A percentile compares a stretch with the other conserved stretches of the same genome.
phyloP scores from a whole-genome alignment of 2,329 filamentous ascomycete genomes.

The Cladorrhinum sp. region DNA sequence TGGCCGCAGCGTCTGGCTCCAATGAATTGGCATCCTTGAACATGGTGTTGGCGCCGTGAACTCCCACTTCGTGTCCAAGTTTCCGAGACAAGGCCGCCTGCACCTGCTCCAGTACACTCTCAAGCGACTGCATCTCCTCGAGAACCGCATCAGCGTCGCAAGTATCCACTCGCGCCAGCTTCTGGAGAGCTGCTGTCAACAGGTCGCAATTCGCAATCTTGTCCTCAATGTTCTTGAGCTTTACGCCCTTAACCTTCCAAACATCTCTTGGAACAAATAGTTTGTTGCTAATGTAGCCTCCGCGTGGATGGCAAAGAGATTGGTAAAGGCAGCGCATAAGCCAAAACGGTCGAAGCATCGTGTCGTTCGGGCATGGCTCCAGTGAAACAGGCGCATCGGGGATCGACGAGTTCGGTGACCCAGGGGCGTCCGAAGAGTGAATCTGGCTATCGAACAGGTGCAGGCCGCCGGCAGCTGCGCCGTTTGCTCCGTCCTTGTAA shows the following conservation, averaged over 20 bases:
- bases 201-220: slow-evolving; percentile 91
- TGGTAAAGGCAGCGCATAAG: slow-evolving; percentile 93
- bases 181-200: slow-evolving; percentile 82
- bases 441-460: slow-evolving; percentile 83
- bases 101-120: slow-evolving; percentile 80
- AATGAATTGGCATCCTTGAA: slow-evolving; percentile 65
- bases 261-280: slow-evolving; percentile 90
- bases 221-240: slow-evolving; percentile 86
- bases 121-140: slow-evolving; percentile 89
- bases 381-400: slow-evolving; percentile 70
- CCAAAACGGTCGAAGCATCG: slow-evolving; percentile 93
- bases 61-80: slow-evolving; percentile 88
- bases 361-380: slow-evolving; percentile 87
- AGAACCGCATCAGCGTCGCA: slow-evolving; percentile 87
- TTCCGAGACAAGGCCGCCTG: slow-evolving; percentile 75
- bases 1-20: slow-evolving; percentile 41
- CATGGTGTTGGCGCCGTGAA: slow-evolving; percentile 67
- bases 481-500: slow-evolving; percentile 57
- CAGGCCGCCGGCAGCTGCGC: slow-evolving; percentile 63
- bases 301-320: slow-evolving; percentile 84
- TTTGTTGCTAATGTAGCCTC: slow-evolving; percentile 87
- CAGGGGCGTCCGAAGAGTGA: slow-evolving; percentile 62
- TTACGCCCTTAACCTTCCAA: slow-evolving; percentile 91
- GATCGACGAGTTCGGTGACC: slow-evolving; percentile 61
- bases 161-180: slow-evolving; percentile 79